phyloP scores from a whole-genome alignment of 1,284 basidiomycete genomes.

The Ustilago loliicola region DNA sequence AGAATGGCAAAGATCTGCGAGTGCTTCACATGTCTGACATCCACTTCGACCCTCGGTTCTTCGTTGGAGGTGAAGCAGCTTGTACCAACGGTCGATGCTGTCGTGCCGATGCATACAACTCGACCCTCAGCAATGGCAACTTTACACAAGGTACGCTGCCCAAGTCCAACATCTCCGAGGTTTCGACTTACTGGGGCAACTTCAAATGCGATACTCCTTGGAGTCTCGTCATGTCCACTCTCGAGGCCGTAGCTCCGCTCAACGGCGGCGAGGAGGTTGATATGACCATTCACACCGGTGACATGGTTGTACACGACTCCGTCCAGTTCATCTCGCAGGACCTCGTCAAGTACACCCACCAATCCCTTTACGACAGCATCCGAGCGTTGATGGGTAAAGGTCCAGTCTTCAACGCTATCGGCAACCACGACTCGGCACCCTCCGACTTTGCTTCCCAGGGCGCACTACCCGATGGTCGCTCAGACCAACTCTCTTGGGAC shows the following conservation, averaged over 20 bases:
- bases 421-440: conserved; percentile 68
- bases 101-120: conserved; percentile 76
- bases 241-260: conserved; percentile 79
- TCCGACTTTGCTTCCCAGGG: conserved; percentile 58
- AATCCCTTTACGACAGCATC: conserved; percentile 63
- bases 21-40: conserved; percentile 83
- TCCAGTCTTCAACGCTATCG: conserved; percentile 66
- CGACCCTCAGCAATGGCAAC: conserved; percentile 71
- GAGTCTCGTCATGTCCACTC: conserved; percentile 76
- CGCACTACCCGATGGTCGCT: conserved; percentile 57
- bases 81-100: conserved; percentile 83
- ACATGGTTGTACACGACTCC: conserved; percentile 76
- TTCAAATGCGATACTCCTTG: conserved; percentile 78
- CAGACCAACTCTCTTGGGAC: conserved; percentile 65
- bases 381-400: conserved; percentile 55
- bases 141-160: conserved; percentile 51
- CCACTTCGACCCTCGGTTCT: conserved; percentile 83
- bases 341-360: conserved; percentile 66
- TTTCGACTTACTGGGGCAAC: conserved; percentile 67
- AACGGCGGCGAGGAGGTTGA: conserved; percentile 77
- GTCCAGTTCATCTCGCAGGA: conserved; percentile 63
- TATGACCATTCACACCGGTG: conserved; percentile 81
- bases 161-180: conserved; percentile 49
- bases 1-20: conserved; percentile 77
- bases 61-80: conserved; percentile 80